Base-by-base conservation (phyloP, 768 basidiomycete genomes). In the Tulasnella sp. region DNA sequence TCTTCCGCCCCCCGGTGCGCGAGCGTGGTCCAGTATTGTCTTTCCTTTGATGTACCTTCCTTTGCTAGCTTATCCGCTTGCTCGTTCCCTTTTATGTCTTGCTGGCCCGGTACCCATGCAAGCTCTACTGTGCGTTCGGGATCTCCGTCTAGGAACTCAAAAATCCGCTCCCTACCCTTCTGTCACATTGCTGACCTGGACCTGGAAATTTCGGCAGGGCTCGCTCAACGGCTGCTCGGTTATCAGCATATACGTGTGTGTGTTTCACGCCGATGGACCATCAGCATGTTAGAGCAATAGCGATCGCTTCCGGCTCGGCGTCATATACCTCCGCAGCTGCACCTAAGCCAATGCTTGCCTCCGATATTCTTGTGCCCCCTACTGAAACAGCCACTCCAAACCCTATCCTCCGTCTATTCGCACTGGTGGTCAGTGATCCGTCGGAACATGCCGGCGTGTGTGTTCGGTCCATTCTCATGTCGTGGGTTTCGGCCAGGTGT, bases 211-310 rank as follows among this genome's bases (percentile, higher is more conserved):
- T 51, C 22, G 12, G 25, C 11, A 49, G 30, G 25, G 22, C 22
- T 24, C 22, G 22, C 19, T 22, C 49, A 27, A 38, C 24, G n/a
- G 53, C 53, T 29, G n/a, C 12, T 25, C 30, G 31, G 45, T 64
- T 64, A 48, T 64, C 63, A 10, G 63, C 59, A 49, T 17, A 64
- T 50, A 63, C 44, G 49, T 50, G 29, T 27, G 60, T 17, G 34
- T 58, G 62, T 3, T 31, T 21, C 31, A 58, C 48, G 15, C 54
- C 12, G 10, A 15, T 17, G 7, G 15, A 30, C 10, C 42, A 24
- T 21, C 2, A 27, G 24, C 29, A 52, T 19, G 34, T 11, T 21
- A 21, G 21, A 5, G 48, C 55, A 29, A 30, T 9, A 11, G 43
- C 21, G 17, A 63, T 38, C 22, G 38, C 61, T 31, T 57, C 44